Evolutionary conservation across 495 filamentous ascomycete species (phyloP).

Genomic region (Penicillium ucsense): DNA sequence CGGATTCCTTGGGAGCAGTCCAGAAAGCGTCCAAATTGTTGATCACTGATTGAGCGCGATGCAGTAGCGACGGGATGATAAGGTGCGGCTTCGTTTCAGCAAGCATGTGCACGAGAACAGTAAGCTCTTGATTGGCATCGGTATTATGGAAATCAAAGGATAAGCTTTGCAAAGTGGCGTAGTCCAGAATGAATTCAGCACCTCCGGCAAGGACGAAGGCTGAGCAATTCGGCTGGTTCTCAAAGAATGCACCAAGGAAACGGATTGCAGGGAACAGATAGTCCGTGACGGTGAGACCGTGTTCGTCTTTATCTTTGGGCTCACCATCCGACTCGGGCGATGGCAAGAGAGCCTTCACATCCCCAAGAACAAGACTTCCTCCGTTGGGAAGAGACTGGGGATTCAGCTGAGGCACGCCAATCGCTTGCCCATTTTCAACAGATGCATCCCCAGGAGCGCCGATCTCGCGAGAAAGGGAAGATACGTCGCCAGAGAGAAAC

Average conservation of each 20-base stretch:
- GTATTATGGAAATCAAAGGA: conserved; percentile 64
- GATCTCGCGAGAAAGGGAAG: conserved; percentile 27
- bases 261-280: conserved; percentile 65
- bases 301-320: conserved; percentile 38
- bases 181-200: conserved; percentile 74
- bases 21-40: conserved; percentile 59
- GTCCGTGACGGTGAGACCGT: conserved; percentile 45
- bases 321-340: conserved; percentile 21
- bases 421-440: conserved; percentile 15
- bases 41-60: conserved; percentile 58
- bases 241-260: conserved; percentile 71
- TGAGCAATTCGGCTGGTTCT: conserved; percentile 63
- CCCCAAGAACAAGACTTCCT: conserved; percentile 24
- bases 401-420: conserved; percentile 27
- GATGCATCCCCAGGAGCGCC: conserved; percentile 20
- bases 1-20: conserved; percentile 34
- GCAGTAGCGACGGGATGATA: conserved; percentile 68
- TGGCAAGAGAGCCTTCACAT: conserved; percentile 21
- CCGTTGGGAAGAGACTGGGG: conserved; percentile 28
- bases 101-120: conserved; percentile 65
- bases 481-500: conserved; percentile 19
- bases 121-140: conserved; percentile 52
- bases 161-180: conserved; percentile 69
- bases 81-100: conserved; percentile 77
- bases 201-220: conserved; percentile 71